Evolutionary conservation across 192 early-diverging fungal species (phyloP).

Genomic region (Coemansia sp.): DNA sequence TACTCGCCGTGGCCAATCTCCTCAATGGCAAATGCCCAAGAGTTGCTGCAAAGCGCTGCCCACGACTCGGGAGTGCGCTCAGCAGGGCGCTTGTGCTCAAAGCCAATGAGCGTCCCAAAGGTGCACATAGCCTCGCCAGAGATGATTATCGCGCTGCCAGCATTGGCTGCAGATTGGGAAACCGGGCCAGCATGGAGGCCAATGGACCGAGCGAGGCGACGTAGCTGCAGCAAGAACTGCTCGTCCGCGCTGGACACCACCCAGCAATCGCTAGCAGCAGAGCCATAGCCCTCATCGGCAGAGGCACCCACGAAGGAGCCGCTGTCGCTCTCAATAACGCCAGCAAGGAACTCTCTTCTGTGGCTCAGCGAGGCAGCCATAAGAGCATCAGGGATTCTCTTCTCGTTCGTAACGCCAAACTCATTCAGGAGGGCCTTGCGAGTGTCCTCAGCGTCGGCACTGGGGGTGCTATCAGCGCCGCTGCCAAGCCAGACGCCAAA

Average conservation of each 20-base stretch:
- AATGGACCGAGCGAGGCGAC: slow-evolving; percentile 31
- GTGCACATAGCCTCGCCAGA: slow-evolving; percentile 21
- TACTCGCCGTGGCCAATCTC: slow-evolving; percentile 42
- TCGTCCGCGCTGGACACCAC: slow-evolving; percentile 5
- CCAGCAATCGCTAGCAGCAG: slow-evolving; percentile 15
- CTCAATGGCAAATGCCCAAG: slow-evolving; percentile 48
- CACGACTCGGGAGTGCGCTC: slow-evolving; percentile 2
- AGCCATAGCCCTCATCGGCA: background rate
- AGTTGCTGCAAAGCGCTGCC: slow-evolving; percentile 9
- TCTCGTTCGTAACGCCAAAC: background rate
- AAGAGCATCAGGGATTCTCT: slow-evolving; percentile 25
- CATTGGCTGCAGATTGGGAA: background rate
- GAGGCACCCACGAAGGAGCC: background rate
- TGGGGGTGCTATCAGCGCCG: background rate
- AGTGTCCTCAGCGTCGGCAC: background rate
- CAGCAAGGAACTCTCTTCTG: slow-evolving; percentile 42
- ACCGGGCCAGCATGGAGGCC: slow-evolving; percentile 31
- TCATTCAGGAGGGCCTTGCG: background rate
- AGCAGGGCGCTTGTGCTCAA: slow-evolving; percentile 16
- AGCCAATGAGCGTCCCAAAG: background rate
- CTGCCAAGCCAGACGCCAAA: slow-evolving; percentile 40
- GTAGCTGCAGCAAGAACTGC: slow-evolving; percentile 13
- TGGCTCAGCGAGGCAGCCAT: slow-evolving; percentile 27
- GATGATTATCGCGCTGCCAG: slow-evolving; percentile 12
- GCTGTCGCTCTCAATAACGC: slow-evolving; percentile 23